Evolutionary conservation across 2,329 filamentous ascomycete species (phyloP).

Genomic region (Chrysosporium keratinophilum): DNA sequence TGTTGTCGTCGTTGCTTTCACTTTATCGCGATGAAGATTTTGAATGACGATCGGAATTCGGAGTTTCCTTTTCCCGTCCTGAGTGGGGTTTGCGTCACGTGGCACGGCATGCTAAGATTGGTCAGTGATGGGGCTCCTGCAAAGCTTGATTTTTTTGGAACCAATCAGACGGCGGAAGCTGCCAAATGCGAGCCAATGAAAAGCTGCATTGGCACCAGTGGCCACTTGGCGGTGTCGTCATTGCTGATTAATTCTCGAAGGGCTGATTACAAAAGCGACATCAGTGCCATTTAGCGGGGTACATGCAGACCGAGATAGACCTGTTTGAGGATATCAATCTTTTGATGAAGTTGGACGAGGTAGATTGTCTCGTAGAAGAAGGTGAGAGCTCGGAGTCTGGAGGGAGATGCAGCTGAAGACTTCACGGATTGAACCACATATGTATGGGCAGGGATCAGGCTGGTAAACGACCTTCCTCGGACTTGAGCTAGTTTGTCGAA

Average conservation of each 20-base stretch:
- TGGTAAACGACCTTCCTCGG: background rate
- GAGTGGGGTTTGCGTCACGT: background rate
- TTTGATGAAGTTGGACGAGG: too few species aligned
- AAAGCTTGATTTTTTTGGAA: background rate
- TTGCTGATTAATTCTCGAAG: slow-evolving; percentile 2
- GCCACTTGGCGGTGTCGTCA: background rate
- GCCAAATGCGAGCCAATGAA: background rate
- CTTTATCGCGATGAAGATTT: too few species aligned
- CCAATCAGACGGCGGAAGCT: slow-evolving; percentile 2
- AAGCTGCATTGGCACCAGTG: background rate
- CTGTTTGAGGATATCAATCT: too few species aligned
- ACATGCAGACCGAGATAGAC: background rate
- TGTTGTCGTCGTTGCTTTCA: too few species aligned
- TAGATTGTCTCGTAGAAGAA: background rate
- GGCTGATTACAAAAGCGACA: background rate
- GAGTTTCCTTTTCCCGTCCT: background rate
- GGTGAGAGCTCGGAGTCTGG: background rate
- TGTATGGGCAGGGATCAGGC: background rate
- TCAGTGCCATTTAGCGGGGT: slow-evolving; percentile 1
- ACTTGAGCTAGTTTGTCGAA: slow-evolving; percentile 5
- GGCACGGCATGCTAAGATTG: background rate
- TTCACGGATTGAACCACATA: background rate
- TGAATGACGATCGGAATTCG: background rate
- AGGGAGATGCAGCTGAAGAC: background rate
- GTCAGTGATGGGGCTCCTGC: background rate